phyloP scores from a whole-genome alignment of 2,329 filamentous ascomycete genomes.

The Orbilia brochopaga region DNA sequence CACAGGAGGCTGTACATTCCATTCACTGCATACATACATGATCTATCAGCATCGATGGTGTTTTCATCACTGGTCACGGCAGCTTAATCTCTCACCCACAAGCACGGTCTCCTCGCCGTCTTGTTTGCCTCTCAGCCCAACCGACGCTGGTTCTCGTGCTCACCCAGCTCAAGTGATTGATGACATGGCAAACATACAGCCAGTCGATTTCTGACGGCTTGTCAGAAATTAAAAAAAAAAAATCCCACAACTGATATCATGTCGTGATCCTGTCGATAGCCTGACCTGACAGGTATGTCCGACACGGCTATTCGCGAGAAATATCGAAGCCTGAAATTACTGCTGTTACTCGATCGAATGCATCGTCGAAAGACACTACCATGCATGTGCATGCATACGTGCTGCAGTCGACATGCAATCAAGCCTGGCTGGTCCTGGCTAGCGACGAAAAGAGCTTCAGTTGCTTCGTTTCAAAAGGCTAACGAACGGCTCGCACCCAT shows the following conservation, averaged over 20 bases:
- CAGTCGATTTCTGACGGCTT: slow-evolving; percentile 33
- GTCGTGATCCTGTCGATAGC: slow-evolving; percentile 1
- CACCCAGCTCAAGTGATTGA: slow-evolving; percentile 48
- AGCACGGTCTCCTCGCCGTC: not conserved
- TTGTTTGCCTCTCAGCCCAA: slow-evolving; percentile 29
- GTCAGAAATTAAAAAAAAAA: not conserved
- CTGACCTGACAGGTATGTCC: not conserved
- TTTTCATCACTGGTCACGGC: slow-evolving; percentile 49
- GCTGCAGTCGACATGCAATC: slow-evolving; percentile 4
- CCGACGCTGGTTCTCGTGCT: slow-evolving; percentile 35
- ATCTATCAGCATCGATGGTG: not conserved
- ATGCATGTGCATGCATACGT: slow-evolving; percentile 1
- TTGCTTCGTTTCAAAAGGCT: not conserved
- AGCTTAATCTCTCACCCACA: slow-evolving; percentile 2
- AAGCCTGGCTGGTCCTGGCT: not conserved
- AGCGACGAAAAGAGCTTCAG: not conserved
- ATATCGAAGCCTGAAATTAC: not conserved
- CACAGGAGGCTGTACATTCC: slow-evolving; percentile 18
- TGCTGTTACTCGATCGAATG: not conserved
- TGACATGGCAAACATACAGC: slow-evolving; percentile 48
- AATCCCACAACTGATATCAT: slow-evolving; percentile 1
- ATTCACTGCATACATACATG: no score
- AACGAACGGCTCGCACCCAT: slow-evolving; percentile 13
- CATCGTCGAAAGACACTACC: slow-evolving; percentile 1
- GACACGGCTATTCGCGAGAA: not conserved